phyloP scores from a whole-genome alignment of 306 rosid genomes.

The Sphenostylis stenocarpa region DNA sequence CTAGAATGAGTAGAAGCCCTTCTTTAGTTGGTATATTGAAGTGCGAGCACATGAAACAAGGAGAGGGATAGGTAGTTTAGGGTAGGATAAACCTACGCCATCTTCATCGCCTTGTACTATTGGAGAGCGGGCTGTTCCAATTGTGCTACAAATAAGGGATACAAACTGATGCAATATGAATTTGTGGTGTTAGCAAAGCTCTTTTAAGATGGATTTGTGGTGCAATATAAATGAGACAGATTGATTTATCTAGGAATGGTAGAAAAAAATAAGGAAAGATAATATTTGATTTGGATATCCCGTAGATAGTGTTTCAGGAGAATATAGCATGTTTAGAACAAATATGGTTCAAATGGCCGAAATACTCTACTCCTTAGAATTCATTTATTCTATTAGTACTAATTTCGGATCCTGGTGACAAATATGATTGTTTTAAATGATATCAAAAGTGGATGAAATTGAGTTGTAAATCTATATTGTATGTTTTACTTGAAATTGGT shows the following conservation, averaged over 20 bases:
- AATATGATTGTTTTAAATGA: background rate
- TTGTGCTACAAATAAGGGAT: background rate
- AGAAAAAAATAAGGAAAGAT: background rate
- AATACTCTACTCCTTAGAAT: background rate
- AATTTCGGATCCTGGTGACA: background rate
- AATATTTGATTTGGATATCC: background rate
- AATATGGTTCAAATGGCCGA: background rate
- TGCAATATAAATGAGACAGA: background rate
- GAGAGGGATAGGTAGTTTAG: background rate
- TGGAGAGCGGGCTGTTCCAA: background rate
- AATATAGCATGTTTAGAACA: background rate
- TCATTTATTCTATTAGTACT: background rate
- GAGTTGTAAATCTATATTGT: background rate
- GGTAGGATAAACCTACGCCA: background rate
- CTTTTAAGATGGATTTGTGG: background rate
- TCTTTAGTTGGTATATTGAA: background rate
- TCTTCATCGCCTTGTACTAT: background rate
- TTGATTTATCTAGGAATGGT: too few species aligned
- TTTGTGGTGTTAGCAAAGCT: background rate
- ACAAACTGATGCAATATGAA: too few species aligned
- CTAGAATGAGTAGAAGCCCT: background rate
- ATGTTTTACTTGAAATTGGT: background rate
- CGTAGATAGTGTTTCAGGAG: background rate
- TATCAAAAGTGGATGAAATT: background rate
- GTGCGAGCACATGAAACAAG: background rate